Base-by-base conservation (phyloP, 805 yeast genomes). In the Candida maris region DNA sequence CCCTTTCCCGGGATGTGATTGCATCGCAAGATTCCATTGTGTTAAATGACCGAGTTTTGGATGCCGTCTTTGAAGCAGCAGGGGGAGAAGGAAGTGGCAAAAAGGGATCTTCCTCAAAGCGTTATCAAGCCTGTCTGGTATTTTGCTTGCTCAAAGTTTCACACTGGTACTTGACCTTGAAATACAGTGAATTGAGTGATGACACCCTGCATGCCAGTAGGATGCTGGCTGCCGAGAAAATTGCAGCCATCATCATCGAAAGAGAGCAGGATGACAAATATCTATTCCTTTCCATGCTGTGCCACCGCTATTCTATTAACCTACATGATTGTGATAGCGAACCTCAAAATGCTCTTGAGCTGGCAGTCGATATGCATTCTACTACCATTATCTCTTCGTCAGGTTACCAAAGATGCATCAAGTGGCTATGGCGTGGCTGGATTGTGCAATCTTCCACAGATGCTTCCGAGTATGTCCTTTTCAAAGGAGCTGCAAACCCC, bases 341-440 rank as follows among this genome's bases (percentile, higher is more conserved):
- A 4, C 91, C 95, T 0, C 61, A 71, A n/a, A 81, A 76, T 59
- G 95, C 88, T 0, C 62, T 87, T 44, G 96, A 87, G 56, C 59
- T 86, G 51, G 95, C 95, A 0, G 87, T 85, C 19, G 96, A 87
- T 54, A 75, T 79, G 75, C 95, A 87, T 48, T 75, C 84, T 8
- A 79, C 89, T 6, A 70, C 72, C 16, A 80, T 86, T 13, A 85
- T 88, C 49, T 80, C 87, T 2, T 77, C 94, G 0, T 65, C 81
- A 6, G 96, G 95, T 0, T 87, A 77, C 57, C 95, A 87, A 59
- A 65, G 95, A 36, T 85, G 95, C 62, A 72, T 86, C 51, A 78
- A 81, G 47, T 87, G 95, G 95, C 60, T 87, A 32, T 87, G 96
- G 96, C 67, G 89, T 38, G 96, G 96, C 19, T 85, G 95, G 95